Conservation (phyloP, 345 rosid genomes). For the Brassica juncea region DNA sequence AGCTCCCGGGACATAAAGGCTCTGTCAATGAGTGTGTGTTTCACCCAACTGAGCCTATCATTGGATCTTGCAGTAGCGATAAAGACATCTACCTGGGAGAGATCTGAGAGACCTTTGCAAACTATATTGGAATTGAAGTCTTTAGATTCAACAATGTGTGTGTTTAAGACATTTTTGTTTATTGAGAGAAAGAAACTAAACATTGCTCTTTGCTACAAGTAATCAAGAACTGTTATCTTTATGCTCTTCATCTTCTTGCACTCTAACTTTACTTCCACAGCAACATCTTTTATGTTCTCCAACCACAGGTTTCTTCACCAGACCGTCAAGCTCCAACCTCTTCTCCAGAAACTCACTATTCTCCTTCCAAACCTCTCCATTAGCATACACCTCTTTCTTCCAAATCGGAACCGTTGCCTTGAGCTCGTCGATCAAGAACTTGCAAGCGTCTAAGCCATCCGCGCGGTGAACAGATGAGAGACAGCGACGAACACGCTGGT, state of each 20-base stretch:
- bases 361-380: constrained; percentile 96
- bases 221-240: constrained; percentile 30
- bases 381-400: constrained; percentile 91
- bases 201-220: constrained; percentile 25
- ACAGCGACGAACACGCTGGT: constrained; percentile 80
- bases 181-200: constrained; percentile 14
- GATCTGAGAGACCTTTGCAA: constrained; percentile 51
- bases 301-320: constrained; percentile 38
- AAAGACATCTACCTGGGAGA: constrained; percentile 92
- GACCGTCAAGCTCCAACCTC: constrained; percentile 47
- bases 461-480: constrained; percentile 84
- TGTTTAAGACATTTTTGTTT: constrained; percentile 18
- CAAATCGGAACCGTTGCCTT: constrained; percentile 90
- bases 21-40: constrained; percentile 86
- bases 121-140: constrained; percentile 14
- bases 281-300: constrained; percentile 48
- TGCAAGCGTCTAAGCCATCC: constrained; percentile 85
- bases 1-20: constrained; percentile 95
- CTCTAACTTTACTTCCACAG: constrained; percentile 61
- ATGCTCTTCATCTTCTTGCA: constrained; percentile 34
- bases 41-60: constrained; percentile 84
- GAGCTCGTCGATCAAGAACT: constrained; percentile 75
- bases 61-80: constrained; percentile 95
- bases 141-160: constrained; percentile 33
- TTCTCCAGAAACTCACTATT: constrained; percentile 76